Base-by-base conservation (phyloP, 768 basidiomycete genomes). In the Leccinum disarticulatum region DNA sequence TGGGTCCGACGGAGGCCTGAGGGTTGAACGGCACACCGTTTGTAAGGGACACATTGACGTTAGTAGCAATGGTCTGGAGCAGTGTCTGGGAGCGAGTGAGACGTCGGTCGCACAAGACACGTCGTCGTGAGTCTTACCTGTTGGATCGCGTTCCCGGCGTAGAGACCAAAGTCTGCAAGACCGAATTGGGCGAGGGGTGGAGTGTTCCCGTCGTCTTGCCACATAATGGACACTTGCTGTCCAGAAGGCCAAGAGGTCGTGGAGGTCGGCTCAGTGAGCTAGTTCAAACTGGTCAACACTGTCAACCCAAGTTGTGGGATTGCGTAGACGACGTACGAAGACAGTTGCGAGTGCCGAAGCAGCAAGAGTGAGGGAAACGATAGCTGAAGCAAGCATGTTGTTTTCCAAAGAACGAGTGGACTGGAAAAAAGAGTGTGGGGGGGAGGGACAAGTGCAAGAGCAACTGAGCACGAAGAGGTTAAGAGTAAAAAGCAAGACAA, bases 261-360 rank as follows among this genome's bases (percentile, higher is more conserved):
- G 9, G 76, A 71, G 15, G 81, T 74, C 3, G 90, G 90, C 2
- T 68, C 56, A 14, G 87, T 92, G 14, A 85, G 73, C 90, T 91
- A 58, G 17, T 52, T 54, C 19, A 43, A 47, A 9, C 43, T 46
- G 19, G 48, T 64, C 49, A 58, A 58, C 46, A 13, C 25, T n/a
- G 55, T 25, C 51, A 52, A 9, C 52, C 4, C n/a, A n/a, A n/a
- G n/a, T 28, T 22, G n/a, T 9, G 43, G 28, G 22, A 53, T 15
- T n/a, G 25, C 8, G 60, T 25, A n/a, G 51, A 38, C 49, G 55
- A 77, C 82, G 47, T 67, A 89, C 87, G 63, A 77, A 86, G 63
- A 88, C 76, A 52, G 66, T 83, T 50, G 84, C 88, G 54, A 84
- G 70, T 28, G 81, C 80, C 49, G 84, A 80, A 33, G 81, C 76